phyloP scores from a whole-genome alignment of 23 red algal species.

The Pyropia haitanensis region DNA sequence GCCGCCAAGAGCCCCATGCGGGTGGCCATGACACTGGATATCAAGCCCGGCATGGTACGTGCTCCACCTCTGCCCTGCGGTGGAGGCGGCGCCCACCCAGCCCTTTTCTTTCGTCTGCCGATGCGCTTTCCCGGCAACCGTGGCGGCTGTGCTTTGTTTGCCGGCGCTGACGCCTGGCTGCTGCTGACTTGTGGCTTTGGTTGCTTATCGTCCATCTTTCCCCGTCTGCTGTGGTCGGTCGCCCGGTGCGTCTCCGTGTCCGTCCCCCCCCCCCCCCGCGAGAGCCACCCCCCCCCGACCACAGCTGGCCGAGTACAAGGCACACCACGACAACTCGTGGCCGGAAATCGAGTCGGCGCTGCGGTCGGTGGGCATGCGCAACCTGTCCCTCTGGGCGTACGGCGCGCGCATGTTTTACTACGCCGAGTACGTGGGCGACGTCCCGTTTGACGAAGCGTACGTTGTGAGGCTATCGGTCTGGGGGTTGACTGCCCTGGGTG shows the following conservation, averaged over 20 bases:
- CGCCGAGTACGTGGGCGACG: conserved; percentile 60
- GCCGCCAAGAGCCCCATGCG: conserved; percentile 11
- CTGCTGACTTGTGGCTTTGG: too few species aligned
- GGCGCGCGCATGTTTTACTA: conserved; percentile 76
- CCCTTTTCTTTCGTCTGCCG: too few species aligned
- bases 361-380: conserved; percentile 49
- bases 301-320: conserved; percentile 40
- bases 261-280: too few species aligned
- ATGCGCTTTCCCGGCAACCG: too few species aligned
- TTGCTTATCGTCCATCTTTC: too few species aligned
- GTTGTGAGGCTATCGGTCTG: background rate
- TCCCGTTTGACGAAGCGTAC: conserved; percentile 54
- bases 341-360: conserved; percentile 44
- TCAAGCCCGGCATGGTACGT: conserved; percentile 21
- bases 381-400: conserved; percentile 58
- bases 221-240: too few species aligned
- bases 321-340: conserved; percentile 29
- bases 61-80: too few species aligned
- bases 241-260: too few species aligned
- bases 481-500: too few species aligned
- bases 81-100: too few species aligned
- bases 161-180: too few species aligned
- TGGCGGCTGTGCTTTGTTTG: too few species aligned
- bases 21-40: conserved; percentile 79
- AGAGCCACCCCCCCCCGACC: background rate